Base-by-base conservation (phyloP, 371 early-diverging fungal species). In the Mucor ambiguus region DNA sequence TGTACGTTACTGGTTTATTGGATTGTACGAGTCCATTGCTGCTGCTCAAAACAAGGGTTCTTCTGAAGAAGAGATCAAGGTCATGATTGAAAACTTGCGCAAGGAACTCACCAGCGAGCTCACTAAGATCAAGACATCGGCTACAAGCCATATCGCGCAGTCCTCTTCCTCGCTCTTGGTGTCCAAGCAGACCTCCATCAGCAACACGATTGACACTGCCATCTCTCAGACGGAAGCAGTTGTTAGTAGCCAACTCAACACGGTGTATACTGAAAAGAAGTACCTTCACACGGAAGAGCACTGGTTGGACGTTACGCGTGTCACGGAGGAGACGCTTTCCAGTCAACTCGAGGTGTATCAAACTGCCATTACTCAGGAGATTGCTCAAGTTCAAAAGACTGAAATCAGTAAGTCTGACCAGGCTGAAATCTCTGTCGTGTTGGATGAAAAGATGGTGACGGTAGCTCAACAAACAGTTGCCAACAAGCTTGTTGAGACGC, bases 51-150 rank as follows among this genome's bases (percentile, higher is more conserved):
- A 67, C 55, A 68, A 67, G 20, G 76, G 79, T 18, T 70, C 69
- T 29, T 76, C 79, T 29, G 74, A 76, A n/a, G 70, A 79, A 26
- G 76, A 79, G 24, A 72, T 79, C 20, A 60, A 68, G 16, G 35
- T 57, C 35, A 52, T 79, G 16, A 30, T 76, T 49, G 56, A 74
- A 30, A 54, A 65, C 9, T 63, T 72, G n/a, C 76, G 68, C 26
- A 63, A 76, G 26, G 49, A 76, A 44, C 71, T 79, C n/a, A 28
- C 62, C 6, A 14, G 32, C 14, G 56, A 74, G 18, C 46, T 79
- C 4, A 14, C 62, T 4, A 49, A 61, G 12, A 66, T 73, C 32
- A 65, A 64, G 33, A 58, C 64, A 0, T 44, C 66, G 18, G 49
- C 69, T 22, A 58, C 63, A 1, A 48, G 41, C 10, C 61, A 62